Evolutionary conservation across 768 basidiomycete species (phyloP).

Genomic region (Holtermannia corniformis): DNA sequence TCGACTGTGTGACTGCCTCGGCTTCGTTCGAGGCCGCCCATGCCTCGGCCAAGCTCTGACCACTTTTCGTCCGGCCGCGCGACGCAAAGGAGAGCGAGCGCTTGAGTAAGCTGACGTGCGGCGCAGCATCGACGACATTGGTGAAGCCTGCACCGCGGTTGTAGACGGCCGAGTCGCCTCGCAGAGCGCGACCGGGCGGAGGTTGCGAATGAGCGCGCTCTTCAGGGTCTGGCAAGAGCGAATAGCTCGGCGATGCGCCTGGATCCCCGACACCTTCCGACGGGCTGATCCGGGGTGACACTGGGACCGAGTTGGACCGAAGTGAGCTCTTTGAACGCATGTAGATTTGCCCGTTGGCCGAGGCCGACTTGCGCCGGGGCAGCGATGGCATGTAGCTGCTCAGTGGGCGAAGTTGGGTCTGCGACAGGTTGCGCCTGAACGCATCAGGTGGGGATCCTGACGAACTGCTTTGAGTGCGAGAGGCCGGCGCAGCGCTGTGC

Average conservation of each 20-base stretch:
- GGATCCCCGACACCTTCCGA: not conserved
- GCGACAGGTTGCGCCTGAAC: not conserved
- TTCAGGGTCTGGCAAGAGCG: not conserved
- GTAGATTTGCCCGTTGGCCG: conserved; percentile 2
- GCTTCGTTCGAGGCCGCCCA: not conserved
- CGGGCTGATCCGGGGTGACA: conserved; percentile 6
- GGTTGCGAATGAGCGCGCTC: not conserved
- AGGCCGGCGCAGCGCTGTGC: not conserved
- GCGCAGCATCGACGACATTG: not conserved
- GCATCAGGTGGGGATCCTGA: not conserved
- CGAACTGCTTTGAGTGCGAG: conserved; percentile 1
- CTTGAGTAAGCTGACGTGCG: not conserved
- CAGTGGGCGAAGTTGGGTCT: not conserved
- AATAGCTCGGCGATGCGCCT: not conserved
- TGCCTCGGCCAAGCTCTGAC: not conserved
- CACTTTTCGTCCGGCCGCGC: not conserved
- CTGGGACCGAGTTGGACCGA: conserved; percentile 15
- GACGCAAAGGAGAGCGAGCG: not conserved
- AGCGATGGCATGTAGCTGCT: not conserved
- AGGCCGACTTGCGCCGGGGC: conserved; percentile 6
- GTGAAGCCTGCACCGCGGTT: not conserved
- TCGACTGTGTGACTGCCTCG: not conserved
- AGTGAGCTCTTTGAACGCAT: not conserved
- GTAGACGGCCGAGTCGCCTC: not conserved
- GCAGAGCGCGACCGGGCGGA: not conserved